Evolutionary conservation across 2,329 filamentous ascomycete genomes (phyloP).

Genomic region (Phialophora verrucosa): DNA sequence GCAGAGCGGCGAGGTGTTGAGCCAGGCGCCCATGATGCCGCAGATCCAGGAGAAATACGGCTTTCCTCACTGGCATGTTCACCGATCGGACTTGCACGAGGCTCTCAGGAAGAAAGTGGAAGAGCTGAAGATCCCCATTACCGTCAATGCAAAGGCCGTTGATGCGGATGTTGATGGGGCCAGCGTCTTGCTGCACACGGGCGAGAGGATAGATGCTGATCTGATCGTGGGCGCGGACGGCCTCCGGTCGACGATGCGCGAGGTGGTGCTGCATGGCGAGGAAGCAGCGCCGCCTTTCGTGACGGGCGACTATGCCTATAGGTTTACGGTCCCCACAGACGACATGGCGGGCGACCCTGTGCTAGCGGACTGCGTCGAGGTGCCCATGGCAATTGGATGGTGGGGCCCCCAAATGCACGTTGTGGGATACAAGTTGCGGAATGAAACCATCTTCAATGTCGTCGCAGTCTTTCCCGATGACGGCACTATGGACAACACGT

Average conservation of each 20-base stretch:
- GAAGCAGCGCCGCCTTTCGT: constrained; percentile 12
- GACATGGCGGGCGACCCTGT: constrained; percentile 10
- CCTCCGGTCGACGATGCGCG: constrained; percentile 13
- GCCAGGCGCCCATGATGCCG: constrained; percentile 15
- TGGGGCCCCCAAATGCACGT: constrained; percentile 12
- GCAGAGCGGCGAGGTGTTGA: constrained; percentile 13
- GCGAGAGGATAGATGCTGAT: constrained; percentile 7
- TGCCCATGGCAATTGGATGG: constrained; percentile 17
- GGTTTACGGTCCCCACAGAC: constrained; percentile 7
- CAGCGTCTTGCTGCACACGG: constrained; percentile 10
- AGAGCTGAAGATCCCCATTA: constrained; percentile 9
- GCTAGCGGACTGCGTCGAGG: constrained; percentile 9
- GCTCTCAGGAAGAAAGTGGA: constrained; percentile 11
- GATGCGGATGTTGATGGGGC: constrained; percentile 4
- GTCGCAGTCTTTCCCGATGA: constrained; percentile 7
- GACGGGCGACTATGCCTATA: constrained; percentile 9
- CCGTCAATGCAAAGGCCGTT: constrained; percentile 4
- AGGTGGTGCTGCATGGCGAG: constrained; percentile 5
- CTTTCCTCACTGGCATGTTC: constrained; percentile 12
- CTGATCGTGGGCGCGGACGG: constrained; percentile 4
- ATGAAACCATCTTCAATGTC: constrained; percentile 14
- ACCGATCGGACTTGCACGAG: constrained; percentile 6
- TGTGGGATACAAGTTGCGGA: constrained; percentile 14
- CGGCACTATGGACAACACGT: constrained; percentile 12
- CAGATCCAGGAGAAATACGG: constrained; percentile 17